Evolutionary conservation across 441 rosid species (phyloP), one percentile per base, ranked within the genome.

Genomic region (Geranium incanum): DNA sequence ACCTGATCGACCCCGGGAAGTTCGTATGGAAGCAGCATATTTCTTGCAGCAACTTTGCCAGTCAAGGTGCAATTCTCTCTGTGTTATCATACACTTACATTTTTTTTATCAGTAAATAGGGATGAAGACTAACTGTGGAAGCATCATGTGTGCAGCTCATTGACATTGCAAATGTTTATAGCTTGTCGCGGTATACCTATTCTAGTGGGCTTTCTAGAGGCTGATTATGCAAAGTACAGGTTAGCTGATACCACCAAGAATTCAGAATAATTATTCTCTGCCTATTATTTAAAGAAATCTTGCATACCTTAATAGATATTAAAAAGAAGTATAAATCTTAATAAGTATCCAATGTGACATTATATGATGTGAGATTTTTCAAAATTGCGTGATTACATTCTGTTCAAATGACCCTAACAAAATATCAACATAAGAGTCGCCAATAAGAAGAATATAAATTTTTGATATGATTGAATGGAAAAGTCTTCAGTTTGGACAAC

Each of bases 141-240:
- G 38, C 68, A 74, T 77, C 72, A 21, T 76, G 64, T 33, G 38
- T 78, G 77, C 90, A 95, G 99, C 85, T 82, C 90, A 55, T 85
- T 90, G 78, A 95, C 99, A 23, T 81, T 95, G 84, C 99, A 92
- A 85, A 95, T 95, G 99, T 90, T 95, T 84, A 84, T 95, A 84
- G 89, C 98, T 80, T 90, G 96, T 78, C 82, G 89, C 67, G 98
- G 99, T 69, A 92, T 95, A 74, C 98, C 97, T 55, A 85, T 90
- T 81, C 80, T 95, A 81, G 98, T 90, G 81, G 93, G 96, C 68
- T 95, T 95, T 79, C 85, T 95, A 67, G 98, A 92, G 84, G 87
- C 98, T 63, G 99, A 95, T 81, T 92, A 90, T 80, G 98, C 97
- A 67, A 92, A 82, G 79, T 88, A 81, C 92, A 89, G 97, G 99